A percentile compares a stretch with the other conserved stretches of the same genome.
Evolutionary conservation across 768 basidiomycete genomes (phyloP).

Genomic region (Lentinula aciculospora): DNA sequence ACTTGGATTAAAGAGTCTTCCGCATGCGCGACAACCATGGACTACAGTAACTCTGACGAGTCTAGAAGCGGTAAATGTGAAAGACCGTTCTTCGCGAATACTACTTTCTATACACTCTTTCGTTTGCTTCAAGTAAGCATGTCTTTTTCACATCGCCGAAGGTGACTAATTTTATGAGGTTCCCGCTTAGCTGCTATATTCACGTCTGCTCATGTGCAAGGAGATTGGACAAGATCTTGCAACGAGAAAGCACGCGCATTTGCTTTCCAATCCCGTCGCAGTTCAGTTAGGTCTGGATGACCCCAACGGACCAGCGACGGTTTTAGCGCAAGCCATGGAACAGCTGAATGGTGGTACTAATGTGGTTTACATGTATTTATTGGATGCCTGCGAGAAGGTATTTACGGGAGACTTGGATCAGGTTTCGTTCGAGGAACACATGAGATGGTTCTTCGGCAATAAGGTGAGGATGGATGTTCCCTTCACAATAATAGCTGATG

Average conservation of each 20-base stretch:
- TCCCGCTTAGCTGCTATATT: slow-evolving; percentile 73
- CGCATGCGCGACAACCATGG: neutral
- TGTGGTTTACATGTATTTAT: slow-evolving; percentile 81
- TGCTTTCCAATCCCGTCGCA: slow-evolving; percentile 76
- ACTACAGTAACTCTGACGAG: neutral
- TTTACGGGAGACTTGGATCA: slow-evolving; percentile 94
- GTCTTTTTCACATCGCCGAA: slow-evolving; percentile 10
- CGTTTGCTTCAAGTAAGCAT: slow-evolving; percentile 76
- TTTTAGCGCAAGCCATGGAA: slow-evolving; percentile 64
- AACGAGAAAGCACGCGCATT: slow-evolving; percentile 55
- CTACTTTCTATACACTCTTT: slow-evolving; percentile 86
- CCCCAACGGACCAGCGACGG: slow-evolving; percentile 65
- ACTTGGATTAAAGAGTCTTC: slow-evolving; percentile 7
- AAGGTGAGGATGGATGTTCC: slow-evolving; percentile 41
- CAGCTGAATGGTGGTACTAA: slow-evolving; percentile 49
- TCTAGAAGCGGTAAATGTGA: slow-evolving; percentile 2
- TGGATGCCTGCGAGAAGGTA: slow-evolving; percentile 88
- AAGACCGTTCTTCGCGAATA: slow-evolving; percentile 83
- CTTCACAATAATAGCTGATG: neutral
- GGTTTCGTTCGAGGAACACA: slow-evolving; percentile 89
- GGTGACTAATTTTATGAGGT: slow-evolving; percentile 10
- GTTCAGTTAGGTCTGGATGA: slow-evolving; percentile 84
- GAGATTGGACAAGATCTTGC: slow-evolving; percentile 70
- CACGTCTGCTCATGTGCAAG: slow-evolving; percentile 82
- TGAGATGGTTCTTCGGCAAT: slow-evolving; percentile 91